Conservation (phyloP, 495 filamentous ascomycete genomes). For the Choiromyces venosus region DNA sequence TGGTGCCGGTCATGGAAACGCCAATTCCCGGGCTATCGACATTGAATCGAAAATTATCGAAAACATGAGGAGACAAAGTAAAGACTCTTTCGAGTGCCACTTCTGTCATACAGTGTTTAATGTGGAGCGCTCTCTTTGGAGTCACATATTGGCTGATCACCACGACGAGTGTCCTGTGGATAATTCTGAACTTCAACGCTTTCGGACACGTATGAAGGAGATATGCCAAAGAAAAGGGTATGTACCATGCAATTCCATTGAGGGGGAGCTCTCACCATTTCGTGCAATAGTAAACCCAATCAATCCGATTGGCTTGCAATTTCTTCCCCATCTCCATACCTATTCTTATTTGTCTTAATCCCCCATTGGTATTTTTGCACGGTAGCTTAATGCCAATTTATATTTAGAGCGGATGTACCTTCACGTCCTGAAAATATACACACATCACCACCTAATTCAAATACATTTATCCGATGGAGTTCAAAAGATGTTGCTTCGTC, state of each 20-base stretch:
- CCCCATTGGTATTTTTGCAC: neutral
- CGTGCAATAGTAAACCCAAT: neutral
- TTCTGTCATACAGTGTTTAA: neutral
- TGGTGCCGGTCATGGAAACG: neutral
- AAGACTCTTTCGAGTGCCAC: conserved; percentile 2
- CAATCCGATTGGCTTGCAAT: neutral
- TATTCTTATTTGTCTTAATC: neutral
- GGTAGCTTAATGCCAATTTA: neutral
- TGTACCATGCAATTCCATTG: neutral
- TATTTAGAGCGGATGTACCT: neutral
- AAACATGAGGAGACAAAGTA: conserved; percentile 8
- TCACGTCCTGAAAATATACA: neutral
- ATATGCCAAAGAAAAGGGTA: conserved; percentile 16
- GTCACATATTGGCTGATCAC: neutral
- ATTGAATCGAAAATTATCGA: conserved; percentile 10
- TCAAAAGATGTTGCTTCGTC: neutral
- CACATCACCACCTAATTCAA: neutral
- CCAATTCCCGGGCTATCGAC: neutral
- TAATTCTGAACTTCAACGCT: neutral
- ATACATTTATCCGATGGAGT: neutral
- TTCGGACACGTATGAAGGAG: conserved; percentile 5
- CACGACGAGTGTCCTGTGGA: neutral
- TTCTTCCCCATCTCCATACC: neutral
- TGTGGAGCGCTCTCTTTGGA: neutral
- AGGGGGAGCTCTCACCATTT: neutral